Percentiles rank a stretch among this genome's conserved stretches.
Conservation (phyloP, 2,329 filamentous ascomycete genomes). For the Geosmithia flava region DNA sequence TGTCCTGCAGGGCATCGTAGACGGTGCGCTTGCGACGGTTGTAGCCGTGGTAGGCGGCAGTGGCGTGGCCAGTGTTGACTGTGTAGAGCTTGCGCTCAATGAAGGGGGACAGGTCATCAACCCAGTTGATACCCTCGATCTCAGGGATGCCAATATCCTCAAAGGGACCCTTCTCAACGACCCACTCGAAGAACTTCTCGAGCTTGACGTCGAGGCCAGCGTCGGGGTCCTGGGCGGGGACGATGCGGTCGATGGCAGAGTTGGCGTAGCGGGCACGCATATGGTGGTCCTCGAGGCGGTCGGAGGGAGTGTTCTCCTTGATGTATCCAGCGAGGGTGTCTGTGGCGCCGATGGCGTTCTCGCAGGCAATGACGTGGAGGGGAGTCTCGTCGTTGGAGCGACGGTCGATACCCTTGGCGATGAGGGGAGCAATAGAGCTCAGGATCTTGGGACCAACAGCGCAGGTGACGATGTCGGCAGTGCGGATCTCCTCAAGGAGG, state of each 20-base stretch:
- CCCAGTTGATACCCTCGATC: constrained; percentile 87
- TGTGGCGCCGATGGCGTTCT: constrained; percentile 94
- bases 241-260: constrained; percentile 96
- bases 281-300: constrained; percentile 55
- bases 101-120: constrained; percentile 81
- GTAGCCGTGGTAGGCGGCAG: constrained; percentile 91
- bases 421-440: constrained; percentile 89
- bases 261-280: constrained; percentile 84
- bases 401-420: constrained; percentile 83
- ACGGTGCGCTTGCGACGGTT: constrained; percentile 76
- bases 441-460: constrained; percentile 94
- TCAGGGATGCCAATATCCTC: constrained; percentile 49
- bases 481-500: constrained; percentile 73
- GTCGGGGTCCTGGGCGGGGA: constrained; percentile 73
- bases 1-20: constrained; percentile 75
- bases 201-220: constrained; percentile 84
- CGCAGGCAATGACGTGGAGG: constrained; percentile 88
- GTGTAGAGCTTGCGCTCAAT: constrained; percentile 99
- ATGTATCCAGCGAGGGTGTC: constrained; percentile 77
- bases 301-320: constrained; percentile 59
- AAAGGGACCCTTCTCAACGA: constrained; percentile 82
- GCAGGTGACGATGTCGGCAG: constrained; percentile 86
- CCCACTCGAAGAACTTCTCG: constrained; percentile 99
- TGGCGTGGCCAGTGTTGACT: constrained; percentile 96
- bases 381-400: constrained; percentile 54